These are phyloP conservation scores for Camelina hispida DNA, from an alignment of 345 rosid species.

Conservation along the genomic window DNA sequence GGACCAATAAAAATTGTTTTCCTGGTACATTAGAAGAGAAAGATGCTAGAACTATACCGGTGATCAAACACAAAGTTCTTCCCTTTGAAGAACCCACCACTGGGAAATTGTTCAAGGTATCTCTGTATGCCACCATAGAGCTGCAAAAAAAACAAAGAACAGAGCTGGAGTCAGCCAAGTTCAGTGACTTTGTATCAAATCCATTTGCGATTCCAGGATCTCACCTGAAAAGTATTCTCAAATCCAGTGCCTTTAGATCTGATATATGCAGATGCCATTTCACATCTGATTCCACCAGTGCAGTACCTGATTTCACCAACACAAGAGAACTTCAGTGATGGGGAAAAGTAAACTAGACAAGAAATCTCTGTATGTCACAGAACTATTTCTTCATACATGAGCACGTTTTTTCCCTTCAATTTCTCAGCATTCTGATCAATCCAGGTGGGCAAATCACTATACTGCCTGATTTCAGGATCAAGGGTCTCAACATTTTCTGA, in stretches of 20 bases:
- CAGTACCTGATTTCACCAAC: conserved; percentile 70
- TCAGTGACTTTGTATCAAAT: conserved; percentile 15
- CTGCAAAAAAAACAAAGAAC: conserved; percentile 51
- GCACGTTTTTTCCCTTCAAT: conserved; percentile 71
- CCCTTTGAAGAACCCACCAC: conserved; percentile 91
- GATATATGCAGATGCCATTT: conserved; percentile 96
- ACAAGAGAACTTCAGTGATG: conserved; percentile 20
- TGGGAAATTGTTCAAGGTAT: conserved; percentile 89
- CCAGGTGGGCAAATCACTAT: conserved; percentile 89
- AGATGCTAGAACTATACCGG: conserved; percentile 54
- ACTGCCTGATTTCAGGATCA: conserved; percentile 89
- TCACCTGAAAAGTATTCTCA: conserved; percentile 89
- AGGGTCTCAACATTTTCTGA: conserved; percentile 71
- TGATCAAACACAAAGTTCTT: conserved; percentile 97
- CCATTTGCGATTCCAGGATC: conserved; percentile 32
- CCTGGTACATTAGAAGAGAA: neutral
- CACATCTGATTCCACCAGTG: conserved; percentile 98
- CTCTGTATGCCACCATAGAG: conserved; percentile 95
- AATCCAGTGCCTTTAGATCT: conserved; percentile 87
- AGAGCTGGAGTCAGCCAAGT: conserved; percentile 20
- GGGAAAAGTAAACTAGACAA: neutral
- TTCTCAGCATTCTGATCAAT: conserved; percentile 73
- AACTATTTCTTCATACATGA: conserved; percentile 62
- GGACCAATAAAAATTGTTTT: neutral
- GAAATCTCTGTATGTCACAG: conserved; percentile 22